Evolutionary conservation across 1,139 yeast species (phyloP).

Genomic region (Yamadazyma sp.): DNA sequence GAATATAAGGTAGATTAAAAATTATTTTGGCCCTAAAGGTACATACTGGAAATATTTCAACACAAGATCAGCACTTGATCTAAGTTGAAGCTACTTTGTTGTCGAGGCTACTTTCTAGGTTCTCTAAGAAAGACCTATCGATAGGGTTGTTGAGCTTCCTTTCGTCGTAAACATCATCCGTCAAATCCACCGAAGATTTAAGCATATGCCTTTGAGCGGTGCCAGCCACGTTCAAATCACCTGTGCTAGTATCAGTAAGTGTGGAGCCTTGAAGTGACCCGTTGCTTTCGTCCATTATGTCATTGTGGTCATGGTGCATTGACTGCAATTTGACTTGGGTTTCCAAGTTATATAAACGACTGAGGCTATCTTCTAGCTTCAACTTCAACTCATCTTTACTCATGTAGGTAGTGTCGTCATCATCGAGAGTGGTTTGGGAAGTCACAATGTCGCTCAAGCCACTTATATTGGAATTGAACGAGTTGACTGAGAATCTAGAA

Average conservation of each 20-base stretch:
- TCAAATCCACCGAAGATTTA: not conserved
- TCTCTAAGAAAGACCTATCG: constrained; percentile 17
- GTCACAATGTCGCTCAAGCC: constrained; percentile 42
- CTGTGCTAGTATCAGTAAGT: not conserved
- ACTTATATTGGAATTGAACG: constrained; percentile 42
- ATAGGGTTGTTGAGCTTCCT: constrained; percentile 6
- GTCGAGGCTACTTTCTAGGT: constrained; percentile 20
- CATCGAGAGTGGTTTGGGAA: constrained; percentile 33
- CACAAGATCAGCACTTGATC: no score
- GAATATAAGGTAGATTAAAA: not conserved
- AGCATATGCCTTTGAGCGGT: not conserved
- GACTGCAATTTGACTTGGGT: constrained; percentile 10
- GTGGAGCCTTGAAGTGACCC: not conserved
- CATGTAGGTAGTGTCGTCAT: constrained; percentile 26
- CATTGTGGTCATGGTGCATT: not conserved
- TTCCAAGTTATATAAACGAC: constrained; percentile 36
- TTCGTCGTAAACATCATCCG: not conserved
- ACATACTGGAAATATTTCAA: no score
- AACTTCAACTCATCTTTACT: constrained; percentile 36
- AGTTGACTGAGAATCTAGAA: constrained; percentile 37
- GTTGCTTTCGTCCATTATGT: not conserved
- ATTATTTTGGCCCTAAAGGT: no score
- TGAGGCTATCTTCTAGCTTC: constrained; percentile 42
- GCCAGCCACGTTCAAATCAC: constrained; percentile 1
- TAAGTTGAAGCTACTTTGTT: not conserved